phyloP scores from a whole-genome alignment of 2,329 filamentous ascomycete species.

The Monilinia polystroma region DNA sequence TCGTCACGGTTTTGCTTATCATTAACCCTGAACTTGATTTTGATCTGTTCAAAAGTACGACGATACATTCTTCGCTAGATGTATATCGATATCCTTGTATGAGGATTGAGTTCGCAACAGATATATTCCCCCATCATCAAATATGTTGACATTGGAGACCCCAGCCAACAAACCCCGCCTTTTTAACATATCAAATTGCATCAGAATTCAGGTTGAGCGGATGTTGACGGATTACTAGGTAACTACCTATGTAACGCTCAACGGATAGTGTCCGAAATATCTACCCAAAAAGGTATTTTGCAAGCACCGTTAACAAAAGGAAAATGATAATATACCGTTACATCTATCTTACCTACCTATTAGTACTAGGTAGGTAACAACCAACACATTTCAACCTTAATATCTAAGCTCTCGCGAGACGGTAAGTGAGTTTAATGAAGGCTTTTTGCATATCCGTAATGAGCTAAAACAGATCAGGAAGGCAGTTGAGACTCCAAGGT shows the following conservation, averaged over 20 bases:
- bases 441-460: no score
- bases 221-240: neutral
- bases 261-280: no score
- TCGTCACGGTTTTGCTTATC: slow-evolving; percentile 3
- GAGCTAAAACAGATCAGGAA: slow-evolving; percentile 21
- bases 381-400: no score
- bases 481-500: slow-evolving; percentile 1
- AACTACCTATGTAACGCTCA: no score
- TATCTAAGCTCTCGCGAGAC: no score
- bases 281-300: no score
- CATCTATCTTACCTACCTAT: no score
- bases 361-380: no score
- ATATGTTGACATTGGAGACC: neutral
- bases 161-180: slow-evolving; percentile 1
- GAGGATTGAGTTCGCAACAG: neutral
- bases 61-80: neutral
- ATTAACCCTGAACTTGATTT: neutral
- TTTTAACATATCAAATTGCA: slow-evolving; percentile 3
- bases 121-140: neutral
- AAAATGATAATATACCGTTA: no score
- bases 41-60: neutral
- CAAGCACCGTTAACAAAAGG: no score
- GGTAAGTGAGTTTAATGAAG: no score
- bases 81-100: neutral
- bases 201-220: neutral